These are phyloP conservation scores for Sinapis alba DNA, from an alignment of 441 rosid species.

Conservation along the genomic window DNA sequence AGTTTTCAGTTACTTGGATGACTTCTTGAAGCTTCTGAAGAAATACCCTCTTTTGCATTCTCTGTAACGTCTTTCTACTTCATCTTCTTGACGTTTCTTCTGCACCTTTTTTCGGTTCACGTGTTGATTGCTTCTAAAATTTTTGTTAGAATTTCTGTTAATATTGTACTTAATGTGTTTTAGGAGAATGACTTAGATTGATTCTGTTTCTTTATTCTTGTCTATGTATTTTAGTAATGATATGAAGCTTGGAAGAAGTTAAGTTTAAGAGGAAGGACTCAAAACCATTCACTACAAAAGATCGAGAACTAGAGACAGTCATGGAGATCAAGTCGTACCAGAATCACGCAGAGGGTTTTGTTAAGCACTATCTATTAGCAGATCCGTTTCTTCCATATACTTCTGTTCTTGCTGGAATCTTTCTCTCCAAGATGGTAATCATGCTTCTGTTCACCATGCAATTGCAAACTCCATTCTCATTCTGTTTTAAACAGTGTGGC, in stretches of 20 bases:
- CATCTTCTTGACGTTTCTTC: slow-evolving; percentile 36
- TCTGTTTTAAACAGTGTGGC: not conserved
- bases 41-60: not conserved
- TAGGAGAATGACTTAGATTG: not conserved
- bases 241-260: slow-evolving; percentile 18
- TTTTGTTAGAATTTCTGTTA: too few species aligned
- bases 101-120: slow-evolving; percentile 37
- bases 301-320: slow-evolving; percentile 8
- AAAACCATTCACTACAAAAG: not conserved
- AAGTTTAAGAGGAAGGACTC: slow-evolving; percentile 3
- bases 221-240: not conserved
- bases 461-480: not conserved
- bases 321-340: slow-evolving; percentile 50
- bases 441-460: slow-evolving; percentile 24
- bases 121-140: slow-evolving; percentile 31
- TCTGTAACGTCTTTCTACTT: slow-evolving; percentile 24
- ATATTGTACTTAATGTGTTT: too few species aligned
- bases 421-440: slow-evolving; percentile 65
- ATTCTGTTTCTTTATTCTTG: not conserved
- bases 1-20: not conserved
- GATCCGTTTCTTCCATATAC: slow-evolving; percentile 63
- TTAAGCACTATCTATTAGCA: slow-evolving; percentile 50
- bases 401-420: slow-evolving; percentile 57
- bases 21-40: slow-evolving; percentile 31
- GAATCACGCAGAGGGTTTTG: slow-evolving; percentile 50